phyloP scores from a whole-genome alignment of 495 filamentous ascomycete genomes.

The Aspergillus mulundensis region DNA sequence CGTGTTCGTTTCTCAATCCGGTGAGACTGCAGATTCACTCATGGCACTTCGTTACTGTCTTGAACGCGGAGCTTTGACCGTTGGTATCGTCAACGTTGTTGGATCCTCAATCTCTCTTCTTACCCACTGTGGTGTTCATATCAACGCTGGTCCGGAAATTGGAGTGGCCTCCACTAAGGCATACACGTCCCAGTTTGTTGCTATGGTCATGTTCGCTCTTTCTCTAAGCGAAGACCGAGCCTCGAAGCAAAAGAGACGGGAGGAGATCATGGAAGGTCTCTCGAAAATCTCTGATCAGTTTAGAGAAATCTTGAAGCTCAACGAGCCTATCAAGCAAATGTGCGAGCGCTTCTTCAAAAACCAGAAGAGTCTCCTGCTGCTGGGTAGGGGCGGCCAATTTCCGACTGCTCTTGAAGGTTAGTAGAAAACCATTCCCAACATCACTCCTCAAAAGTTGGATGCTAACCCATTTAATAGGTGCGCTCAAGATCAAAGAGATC shows the following conservation, averaged over 20 bases:
- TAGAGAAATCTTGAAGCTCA: constrained; percentile 81
- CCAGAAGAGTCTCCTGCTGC: constrained; percentile 90
- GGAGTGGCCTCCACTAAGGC: constrained; percentile 99
- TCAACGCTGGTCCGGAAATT: constrained; percentile 97
- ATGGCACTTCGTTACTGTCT: constrained; percentile 96
- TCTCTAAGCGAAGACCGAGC: constrained; percentile 93
- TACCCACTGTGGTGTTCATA: constrained; percentile 98
- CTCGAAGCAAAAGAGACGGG: constrained; percentile 85
- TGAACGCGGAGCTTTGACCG: constrained; percentile 92
- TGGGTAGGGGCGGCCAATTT: constrained; percentile 93
- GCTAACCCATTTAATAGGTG: constrained; percentile 45
- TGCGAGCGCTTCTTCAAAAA: constrained; percentile 88
- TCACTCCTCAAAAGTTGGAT: not conserved
- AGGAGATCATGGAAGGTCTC: constrained; percentile 96
- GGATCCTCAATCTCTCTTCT: constrained; percentile 97
- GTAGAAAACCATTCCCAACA: constrained; percentile 6
- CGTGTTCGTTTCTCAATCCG: constrained; percentile 97
- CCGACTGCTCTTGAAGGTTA: constrained; percentile 92
- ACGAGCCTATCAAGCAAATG: constrained; percentile 88
- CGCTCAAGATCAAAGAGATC: constrained; percentile 99
- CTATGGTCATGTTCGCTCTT: constrained; percentile 98
- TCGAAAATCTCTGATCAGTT: constrained; percentile 84
- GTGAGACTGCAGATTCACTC: constrained; percentile 97
- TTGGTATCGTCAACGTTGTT: constrained; percentile 97
- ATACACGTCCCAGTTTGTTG: constrained; percentile 97